Evolutionary conservation across 768 basidiomycete species (phyloP), one percentile per base, ranked within the genome.

Genomic region (Macrolepiota fuliginosa): DNA sequence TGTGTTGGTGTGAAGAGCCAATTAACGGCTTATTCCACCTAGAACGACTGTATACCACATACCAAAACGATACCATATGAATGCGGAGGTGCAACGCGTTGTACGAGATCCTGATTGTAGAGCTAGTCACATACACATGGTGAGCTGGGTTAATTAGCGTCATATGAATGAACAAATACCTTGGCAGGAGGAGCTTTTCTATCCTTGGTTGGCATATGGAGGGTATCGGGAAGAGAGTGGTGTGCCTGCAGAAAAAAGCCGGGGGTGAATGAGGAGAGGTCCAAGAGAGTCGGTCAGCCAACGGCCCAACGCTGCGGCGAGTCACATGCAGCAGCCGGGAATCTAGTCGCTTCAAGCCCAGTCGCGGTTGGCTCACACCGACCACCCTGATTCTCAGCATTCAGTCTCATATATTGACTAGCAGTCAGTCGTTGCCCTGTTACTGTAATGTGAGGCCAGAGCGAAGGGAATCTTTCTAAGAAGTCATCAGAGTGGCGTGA

Each of bases 101-200:
- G 79, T 4, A 91, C 88, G 52, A 88, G 79, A 74, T 91, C 89
- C 69, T 87, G 83, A 54, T 83, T 81, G 69, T 87, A 90, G 59
- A 89, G 83, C 88, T 90, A 55, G 51, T 24, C 25, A 47, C 53
- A 25, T 35, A 22, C 12, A 6, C 1, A 36, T 17, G 7, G 13
- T 56, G 25, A 57, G 50, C 35, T 50, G 57, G n/a, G n/a, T 22
- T 12, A 47, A 12, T 35, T 51, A 46, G 24, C 12, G 24, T 51
- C 15, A 40, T 24, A 25, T 25, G 10, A 17, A 40, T 22, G 36
- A 39, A 40, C 54, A 35, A 13, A 11, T 22, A 63, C 62, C 35
- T 55, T 59, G 35, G 51, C 40, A 13, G 47, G 45, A 42, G 54
- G 24, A 15, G 22, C 22, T 24, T 49, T 60, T 40, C 37, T 54